Base-by-base conservation (phyloP, 331 rosid genomes). In the Cydonia oblonga region DNA sequence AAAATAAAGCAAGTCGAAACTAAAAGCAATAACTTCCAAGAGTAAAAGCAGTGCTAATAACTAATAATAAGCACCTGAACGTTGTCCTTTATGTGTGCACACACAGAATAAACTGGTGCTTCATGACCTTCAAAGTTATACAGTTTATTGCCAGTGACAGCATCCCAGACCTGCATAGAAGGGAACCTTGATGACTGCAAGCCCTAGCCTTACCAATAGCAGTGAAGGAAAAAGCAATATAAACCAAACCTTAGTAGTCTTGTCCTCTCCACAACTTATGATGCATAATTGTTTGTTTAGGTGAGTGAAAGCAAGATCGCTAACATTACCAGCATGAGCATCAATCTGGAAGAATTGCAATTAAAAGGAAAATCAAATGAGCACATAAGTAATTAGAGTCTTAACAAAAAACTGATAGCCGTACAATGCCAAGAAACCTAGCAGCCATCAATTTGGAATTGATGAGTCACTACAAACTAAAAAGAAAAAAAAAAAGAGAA, bases 251-350 rank as follows among this genome's bases (percentile, higher is more conserved):
- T 70, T 76, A 3, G 68, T 52, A 28, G 66, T 40, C 71, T 10
- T 77, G 71, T 77, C 81, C 66, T 70, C 81, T 77, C 81, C 76
- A 16, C 80, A 69, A 25, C 66, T 77, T 77, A 71, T 52, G 66
- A 77, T 54, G 72, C 44, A 77, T 35, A 70, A 71, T 70, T 53
- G 14, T 70, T 64, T 38, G 52, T 28, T 70, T 56, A 18, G 26
- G 56, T 70, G 33, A 35, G 75, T 63, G 70, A 77, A 77, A 29
- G 71, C 76, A 26, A 77, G 69, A 72, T 77, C 81, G 64, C 15
- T 63, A 53, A 77, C 81, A 49, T 28, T 54, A 35, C 76, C 76
- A 22, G 42, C 46, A 77, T 70, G 81, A 28, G 81, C 81, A 18
- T 65, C 76, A 53, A 77, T 77, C 81, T 70, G 81, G 29, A 9